Conservation (phyloP, 2,329 filamentous ascomycete genomes). For the Trichoderma citrinoviride region DNA sequence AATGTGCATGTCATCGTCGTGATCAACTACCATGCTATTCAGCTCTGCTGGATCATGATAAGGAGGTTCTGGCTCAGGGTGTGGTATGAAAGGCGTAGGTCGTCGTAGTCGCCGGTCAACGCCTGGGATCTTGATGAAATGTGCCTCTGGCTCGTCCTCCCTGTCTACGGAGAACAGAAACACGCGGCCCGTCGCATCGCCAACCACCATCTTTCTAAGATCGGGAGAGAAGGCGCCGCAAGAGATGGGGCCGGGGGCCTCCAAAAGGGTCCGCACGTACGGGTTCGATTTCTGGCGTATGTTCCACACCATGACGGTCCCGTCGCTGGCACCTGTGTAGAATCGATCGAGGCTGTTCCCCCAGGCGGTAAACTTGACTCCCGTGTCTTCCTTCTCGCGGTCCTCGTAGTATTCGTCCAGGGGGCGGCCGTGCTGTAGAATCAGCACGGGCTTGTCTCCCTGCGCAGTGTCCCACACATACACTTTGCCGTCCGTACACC, state of each 20-base stretch:
- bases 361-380: constrained; percentile 64
- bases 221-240: constrained; percentile 59
- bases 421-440: constrained; percentile 51
- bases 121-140: constrained; percentile 40
- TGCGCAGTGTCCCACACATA: constrained; percentile 62
- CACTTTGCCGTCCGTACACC: constrained; percentile 59
- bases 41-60: constrained; percentile 26
- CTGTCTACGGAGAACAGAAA: constrained; percentile 53
- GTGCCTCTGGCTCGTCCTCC: constrained; percentile 37
- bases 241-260: constrained; percentile 55
- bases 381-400: constrained; percentile 56
- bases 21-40: not conserved
- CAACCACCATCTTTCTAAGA: constrained; percentile 53
- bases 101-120: constrained; percentile 40
- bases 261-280: constrained; percentile 52
- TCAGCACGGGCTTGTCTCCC: constrained; percentile 55
- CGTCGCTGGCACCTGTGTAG: constrained; percentile 64
- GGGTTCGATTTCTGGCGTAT: constrained; percentile 45
- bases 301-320: constrained; percentile 62
- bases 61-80: constrained; percentile 49
- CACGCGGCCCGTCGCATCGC: constrained; percentile 60
- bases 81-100: constrained; percentile 49
- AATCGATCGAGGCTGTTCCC: constrained; percentile 55
- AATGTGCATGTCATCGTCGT: constrained; percentile 22
- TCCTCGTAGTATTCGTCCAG: constrained; percentile 43